A percentile compares a stretch with the other conserved stretches of the same genome.
phyloP scores from a whole-genome alignment of 1,139 yeast genomes.

The Nakaseomyces delphensis region DNA sequence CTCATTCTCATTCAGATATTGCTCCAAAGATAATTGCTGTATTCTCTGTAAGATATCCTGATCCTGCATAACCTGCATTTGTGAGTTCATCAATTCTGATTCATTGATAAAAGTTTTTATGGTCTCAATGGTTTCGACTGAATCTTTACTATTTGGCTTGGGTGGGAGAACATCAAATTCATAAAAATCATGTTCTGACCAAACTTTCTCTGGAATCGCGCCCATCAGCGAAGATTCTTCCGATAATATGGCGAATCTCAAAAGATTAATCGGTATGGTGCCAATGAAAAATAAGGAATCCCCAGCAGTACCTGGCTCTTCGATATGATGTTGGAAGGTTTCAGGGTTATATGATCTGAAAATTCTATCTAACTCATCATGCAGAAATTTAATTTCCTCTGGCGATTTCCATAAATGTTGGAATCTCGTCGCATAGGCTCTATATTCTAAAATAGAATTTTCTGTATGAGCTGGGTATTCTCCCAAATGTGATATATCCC shows the following conservation, averaged over 20 bases:
- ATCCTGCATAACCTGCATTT: constrained; percentile 25
- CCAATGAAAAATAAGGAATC: constrained; percentile 23
- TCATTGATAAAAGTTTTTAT: constrained; percentile 36
- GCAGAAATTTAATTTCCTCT: constrained; percentile 40
- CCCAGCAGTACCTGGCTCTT: neutral
- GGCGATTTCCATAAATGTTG: constrained; percentile 24
- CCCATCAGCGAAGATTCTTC: constrained; percentile 68
- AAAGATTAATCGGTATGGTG: constrained; percentile 48
- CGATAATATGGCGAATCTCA: constrained; percentile 59
- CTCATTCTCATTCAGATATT: constrained; percentile 23
- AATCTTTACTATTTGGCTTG: constrained; percentile 28
- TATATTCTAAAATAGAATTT: constrained; percentile 18
- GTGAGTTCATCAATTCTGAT: constrained; percentile 24
- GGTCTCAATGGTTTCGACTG: constrained; percentile 30
- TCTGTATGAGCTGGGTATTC: neutral
- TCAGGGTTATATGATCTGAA: constrained; percentile 18
- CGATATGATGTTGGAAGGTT: constrained; percentile 9
- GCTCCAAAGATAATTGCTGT: constrained; percentile 28
- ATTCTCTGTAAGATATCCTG: constrained; percentile 28
- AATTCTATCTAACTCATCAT: constrained; percentile 37
- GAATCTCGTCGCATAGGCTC: constrained; percentile 26
- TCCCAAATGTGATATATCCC: constrained; percentile 12
- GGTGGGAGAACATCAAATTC: constrained; percentile 73
- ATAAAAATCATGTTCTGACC: constrained; percentile 52
- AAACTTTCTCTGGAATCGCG: constrained; percentile 51